Base-by-base conservation (phyloP, 2,329 filamentous ascomycete species). In the Sarocladium strictum region DNA sequence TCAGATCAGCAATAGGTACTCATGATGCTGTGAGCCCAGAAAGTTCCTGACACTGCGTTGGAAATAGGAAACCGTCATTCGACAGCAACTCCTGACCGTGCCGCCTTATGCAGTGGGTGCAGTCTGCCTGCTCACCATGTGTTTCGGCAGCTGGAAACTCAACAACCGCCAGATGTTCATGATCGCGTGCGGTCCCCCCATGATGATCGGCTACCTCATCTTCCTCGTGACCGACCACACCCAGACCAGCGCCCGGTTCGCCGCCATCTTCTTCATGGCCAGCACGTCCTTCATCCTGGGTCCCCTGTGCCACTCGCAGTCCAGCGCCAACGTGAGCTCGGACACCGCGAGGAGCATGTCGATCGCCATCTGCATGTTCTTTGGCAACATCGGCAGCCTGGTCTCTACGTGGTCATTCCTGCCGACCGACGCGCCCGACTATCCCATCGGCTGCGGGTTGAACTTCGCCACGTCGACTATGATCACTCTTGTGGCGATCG, bases 321-420 rank as follows among this genome's bases (percentile, higher is more conserved):
- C 80, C 0, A 81, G 84, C 0, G 86, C 85, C 5, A 89, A 89
- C 60, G 85, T 90, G 0, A 78, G 89, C 5, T 84, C 83, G 3
- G 87, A 90, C 60, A 87, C 86, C 0, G 84, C 86, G 0, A 77
- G 86, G 12, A 82, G 81, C 11, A 78, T 82, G 1, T 84, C 84
- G 3, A 86, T 89, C 41, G 85, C 80, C 9, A 80, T 78, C 0
- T 83, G 82, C 49, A 67, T 89, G 62, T 89, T 89, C 85, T 71
- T 87, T 19, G 87, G 86, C 26, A 89, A 89, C 54, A 64, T 89
- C n/a, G 87, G 87, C 2, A 86, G 86, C 0, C 65, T 89, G 32
- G 76, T 87, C 56, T 77, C 80, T 1, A 85, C 82, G 0, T 88
- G 84, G 84, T 77, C 74, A 1, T 88, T 85, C 67, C 61, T 88